Conservation (phyloP, 768 basidiomycete species). For the Tulasnella sp. region DNA sequence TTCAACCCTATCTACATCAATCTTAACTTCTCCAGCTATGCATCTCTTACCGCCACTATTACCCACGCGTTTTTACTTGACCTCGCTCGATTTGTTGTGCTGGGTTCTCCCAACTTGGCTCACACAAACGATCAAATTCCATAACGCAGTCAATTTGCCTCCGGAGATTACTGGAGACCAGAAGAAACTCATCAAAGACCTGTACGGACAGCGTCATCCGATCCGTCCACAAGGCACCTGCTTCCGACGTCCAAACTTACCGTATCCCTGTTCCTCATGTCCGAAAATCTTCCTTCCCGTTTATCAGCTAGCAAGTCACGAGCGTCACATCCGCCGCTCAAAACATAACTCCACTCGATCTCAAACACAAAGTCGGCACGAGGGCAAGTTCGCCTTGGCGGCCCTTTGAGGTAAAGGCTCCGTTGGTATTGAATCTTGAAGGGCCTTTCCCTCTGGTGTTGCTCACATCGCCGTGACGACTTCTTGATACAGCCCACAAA, state of each 20-base stretch:
- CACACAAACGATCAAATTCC: conserved; percentile 85
- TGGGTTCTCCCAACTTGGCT: conserved; percentile 45
- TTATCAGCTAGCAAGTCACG: conserved; percentile 84
- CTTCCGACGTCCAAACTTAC: conserved; percentile 43
- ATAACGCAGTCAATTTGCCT: conserved; percentile 94
- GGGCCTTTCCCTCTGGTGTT: conserved; percentile 91
- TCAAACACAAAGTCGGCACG: conserved; percentile 94
- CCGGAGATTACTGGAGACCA: conserved; percentile 95
- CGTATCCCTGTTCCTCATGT: conserved; percentile 37
- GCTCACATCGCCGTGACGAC: conserved; percentile 96
- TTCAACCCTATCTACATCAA: conserved; percentile 99
- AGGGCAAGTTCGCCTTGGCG: conserved; percentile 95
- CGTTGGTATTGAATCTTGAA: conserved; percentile 94
- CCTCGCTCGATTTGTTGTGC: conserved; percentile 24
- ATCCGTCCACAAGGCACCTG: conserved; percentile 70
- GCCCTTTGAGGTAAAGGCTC: conserved; percentile 98
- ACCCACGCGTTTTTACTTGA: conserved; percentile 54
- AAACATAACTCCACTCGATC: conserved; percentile 87
- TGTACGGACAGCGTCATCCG: conserved; percentile 96
- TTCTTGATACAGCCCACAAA: conserved; percentile 89
- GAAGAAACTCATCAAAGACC: conserved; percentile 85
- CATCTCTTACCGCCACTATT: conserved; percentile 88
- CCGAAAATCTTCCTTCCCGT: conserved; percentile 90
- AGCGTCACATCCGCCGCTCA: conserved; percentile 46
- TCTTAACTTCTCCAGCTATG: conserved; percentile 88